Conservation (phyloP, 345 rosid genomes). For the Salix caprea region DNA sequence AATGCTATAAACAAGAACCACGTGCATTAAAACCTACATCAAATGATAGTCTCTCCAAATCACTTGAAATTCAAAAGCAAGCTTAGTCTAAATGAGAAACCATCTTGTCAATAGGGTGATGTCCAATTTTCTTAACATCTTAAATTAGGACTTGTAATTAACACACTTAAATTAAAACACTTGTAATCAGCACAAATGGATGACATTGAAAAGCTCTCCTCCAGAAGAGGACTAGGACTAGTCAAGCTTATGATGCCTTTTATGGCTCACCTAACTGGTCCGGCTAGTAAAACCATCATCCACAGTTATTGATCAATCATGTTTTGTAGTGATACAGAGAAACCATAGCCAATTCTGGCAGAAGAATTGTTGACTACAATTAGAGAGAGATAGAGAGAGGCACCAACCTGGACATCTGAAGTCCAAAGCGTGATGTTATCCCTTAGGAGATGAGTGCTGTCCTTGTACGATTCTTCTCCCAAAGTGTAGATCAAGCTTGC, state of each 20-base stretch:
- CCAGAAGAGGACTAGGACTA: slow-evolving; percentile 41
- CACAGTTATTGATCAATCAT: background rate
- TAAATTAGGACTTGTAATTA: background rate
- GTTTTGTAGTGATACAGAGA: background rate
- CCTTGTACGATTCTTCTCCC: slow-evolving; percentile 64
- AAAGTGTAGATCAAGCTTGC: slow-evolving; percentile 55
- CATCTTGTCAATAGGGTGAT: slow-evolving; percentile 14
- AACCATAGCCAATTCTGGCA: background rate
- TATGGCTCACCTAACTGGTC: slow-evolving; percentile 74
- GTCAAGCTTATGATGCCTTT: slow-evolving; percentile 15
- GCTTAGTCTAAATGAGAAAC: slow-evolving; percentile 9
- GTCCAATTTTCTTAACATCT: background rate
- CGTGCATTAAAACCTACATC: background rate
- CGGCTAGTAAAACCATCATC: slow-evolving; percentile 27
- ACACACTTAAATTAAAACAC: slow-evolving; percentile 11
- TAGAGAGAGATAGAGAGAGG: background rate
- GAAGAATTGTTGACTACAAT: background rate
- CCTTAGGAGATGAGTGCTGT: slow-evolving; percentile 29
- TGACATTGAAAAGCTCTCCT: slow-evolving; percentile 69
- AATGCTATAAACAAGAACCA: background rate
- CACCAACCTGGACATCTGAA: slow-evolving; percentile 78
- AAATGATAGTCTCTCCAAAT: slow-evolving; percentile 17
- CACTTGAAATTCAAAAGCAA: slow-evolving; percentile 17
- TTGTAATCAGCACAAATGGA: slow-evolving; percentile 24
- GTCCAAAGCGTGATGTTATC: slow-evolving; percentile 84